A percentile compares a stretch with the other conserved stretches of the same genome.
Conservation (phyloP, 371 early-diverging fungal species). For the Syncephalastrum sp. region DNA sequence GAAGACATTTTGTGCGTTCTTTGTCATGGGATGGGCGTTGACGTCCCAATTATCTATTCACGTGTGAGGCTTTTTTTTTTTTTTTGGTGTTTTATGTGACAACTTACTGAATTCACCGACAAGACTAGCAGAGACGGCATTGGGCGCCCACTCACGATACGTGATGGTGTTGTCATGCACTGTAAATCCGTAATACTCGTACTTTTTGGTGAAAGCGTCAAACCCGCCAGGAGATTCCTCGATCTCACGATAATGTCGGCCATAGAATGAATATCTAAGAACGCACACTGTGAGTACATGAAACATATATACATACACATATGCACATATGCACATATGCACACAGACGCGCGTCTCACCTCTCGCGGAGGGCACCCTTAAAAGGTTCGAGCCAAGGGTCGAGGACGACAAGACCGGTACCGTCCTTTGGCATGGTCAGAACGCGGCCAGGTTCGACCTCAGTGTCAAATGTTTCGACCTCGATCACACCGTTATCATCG, state of each 20-base stretch:
- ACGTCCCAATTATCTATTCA: constrained; percentile 80
- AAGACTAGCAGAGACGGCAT: constrained; percentile 74
- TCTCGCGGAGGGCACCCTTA: constrained; percentile 52
- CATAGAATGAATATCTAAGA: constrained; percentile 50
- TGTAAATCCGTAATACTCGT: constrained; percentile 79
- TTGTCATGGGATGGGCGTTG: constrained; percentile 72
- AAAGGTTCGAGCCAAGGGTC: constrained; percentile 78
- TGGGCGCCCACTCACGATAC: constrained; percentile 96
- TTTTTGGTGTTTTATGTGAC: background rate
- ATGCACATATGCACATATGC: background rate
- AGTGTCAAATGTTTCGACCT: constrained; percentile 23
- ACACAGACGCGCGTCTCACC: constrained; percentile 34
- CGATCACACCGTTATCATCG: too few relatives aligned
- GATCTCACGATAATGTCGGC: constrained; percentile 46
- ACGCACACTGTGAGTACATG: too few relatives aligned
- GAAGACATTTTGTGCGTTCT: constrained; percentile 80
- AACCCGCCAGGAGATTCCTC: constrained; percentile 71
- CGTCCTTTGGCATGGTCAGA: constrained; percentile 49
- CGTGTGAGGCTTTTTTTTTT: too few relatives aligned
- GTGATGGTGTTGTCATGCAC: constrained; percentile 60
- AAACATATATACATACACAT: too few relatives aligned
- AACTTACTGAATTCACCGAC: constrained; percentile 93
- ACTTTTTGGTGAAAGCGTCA: constrained; percentile 78
- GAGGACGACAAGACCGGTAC: constrained; percentile 59
- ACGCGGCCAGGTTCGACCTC: constrained; percentile 43